A percentile compares a stretch with the other conserved stretches of the same genome.
Conservation (phyloP, 805 yeast genomes). For the Hanseniaspora lindneri region DNA sequence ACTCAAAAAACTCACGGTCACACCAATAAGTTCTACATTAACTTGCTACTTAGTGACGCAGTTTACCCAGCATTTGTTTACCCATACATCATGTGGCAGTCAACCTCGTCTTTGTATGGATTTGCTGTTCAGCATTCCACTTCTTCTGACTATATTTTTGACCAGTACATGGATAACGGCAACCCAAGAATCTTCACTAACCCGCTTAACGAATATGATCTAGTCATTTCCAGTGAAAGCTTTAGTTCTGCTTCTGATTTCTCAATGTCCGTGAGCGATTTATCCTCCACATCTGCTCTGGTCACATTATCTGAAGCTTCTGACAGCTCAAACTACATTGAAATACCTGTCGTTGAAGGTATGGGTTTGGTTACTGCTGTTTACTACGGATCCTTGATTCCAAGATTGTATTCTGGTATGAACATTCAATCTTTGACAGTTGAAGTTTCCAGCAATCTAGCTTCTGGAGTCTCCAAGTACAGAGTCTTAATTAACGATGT, state of each 20-base stretch:
- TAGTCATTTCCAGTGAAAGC: constrained; percentile 44
- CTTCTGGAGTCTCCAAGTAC: constrained; percentile 39
- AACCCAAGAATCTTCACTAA: constrained; percentile 37
- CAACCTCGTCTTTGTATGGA: constrained; percentile 38
- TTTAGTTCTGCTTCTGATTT: constrained; percentile 32
- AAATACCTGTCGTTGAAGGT: constrained; percentile 45
- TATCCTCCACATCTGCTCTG: constrained; percentile 41
- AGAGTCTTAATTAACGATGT: constrained; percentile 38
- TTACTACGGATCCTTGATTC: constrained; percentile 38
- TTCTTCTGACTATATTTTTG: constrained; percentile 34
- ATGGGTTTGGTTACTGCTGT: constrained; percentile 47
- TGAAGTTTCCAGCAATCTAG: constrained; percentile 28
- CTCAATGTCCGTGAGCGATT: constrained; percentile 34
- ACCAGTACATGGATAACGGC: constrained; percentile 37
- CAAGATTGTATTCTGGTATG: constrained; percentile 35
- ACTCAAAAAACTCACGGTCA: constrained; percentile 36
- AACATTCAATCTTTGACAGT: constrained; percentile 35
- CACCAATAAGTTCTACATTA: constrained; percentile 69
- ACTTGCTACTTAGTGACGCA: constrained; percentile 47
- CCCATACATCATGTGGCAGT: constrained; percentile 57
- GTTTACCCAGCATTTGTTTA: constrained; percentile 45
- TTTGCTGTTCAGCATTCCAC: constrained; percentile 51
- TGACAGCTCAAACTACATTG: constrained; percentile 31
- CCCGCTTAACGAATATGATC: constrained; percentile 44
- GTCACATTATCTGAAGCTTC: constrained; percentile 31